These are phyloP conservation scores for Penicillium concentricum DNA, from an alignment of 2,329 filamentous ascomycete species.

Conservation along the genomic window DNA sequence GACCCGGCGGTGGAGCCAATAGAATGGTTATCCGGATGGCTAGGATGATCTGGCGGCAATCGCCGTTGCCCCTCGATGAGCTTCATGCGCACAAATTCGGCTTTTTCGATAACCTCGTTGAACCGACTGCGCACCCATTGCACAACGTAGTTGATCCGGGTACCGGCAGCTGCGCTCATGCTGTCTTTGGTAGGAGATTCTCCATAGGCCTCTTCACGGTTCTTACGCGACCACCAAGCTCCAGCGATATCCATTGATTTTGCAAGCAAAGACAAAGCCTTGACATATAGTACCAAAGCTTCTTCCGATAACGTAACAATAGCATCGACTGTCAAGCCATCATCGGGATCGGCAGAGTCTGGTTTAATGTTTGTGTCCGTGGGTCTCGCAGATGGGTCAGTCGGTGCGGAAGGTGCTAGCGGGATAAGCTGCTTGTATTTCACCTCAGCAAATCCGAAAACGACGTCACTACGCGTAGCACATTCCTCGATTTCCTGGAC, in stretches of 20 bases:
- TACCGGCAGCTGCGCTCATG: constrained; percentile 55
- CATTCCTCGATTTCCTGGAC: constrained; percentile 86
- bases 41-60: constrained; percentile 79
- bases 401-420: constrained; percentile 66
- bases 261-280: constrained; percentile 82
- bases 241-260: constrained; percentile 96
- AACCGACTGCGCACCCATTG: constrained; percentile 94
- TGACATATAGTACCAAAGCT: constrained; percentile 92
- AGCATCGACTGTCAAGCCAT: constrained; percentile 80
- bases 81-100: constrained; percentile 86
- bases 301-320: constrained; percentile 87
- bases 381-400: constrained; percentile 31
- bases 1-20: constrained; percentile 57
- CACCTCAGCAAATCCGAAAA: constrained; percentile 96
- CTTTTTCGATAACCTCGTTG: constrained; percentile 96
- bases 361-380: constrained; percentile 39
- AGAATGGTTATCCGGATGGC: constrained; percentile 76
- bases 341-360: constrained; percentile 54
- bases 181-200: constrained; percentile 46
- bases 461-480: constrained; percentile 89
- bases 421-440: constrained; percentile 98
- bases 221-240: constrained; percentile 83
- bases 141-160: constrained; percentile 86
- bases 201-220: constrained; percentile 59
- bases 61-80: constrained; percentile 81